Base-by-base conservation (phyloP, 345 rosid species). In the Corchorus olitorius region DNA sequence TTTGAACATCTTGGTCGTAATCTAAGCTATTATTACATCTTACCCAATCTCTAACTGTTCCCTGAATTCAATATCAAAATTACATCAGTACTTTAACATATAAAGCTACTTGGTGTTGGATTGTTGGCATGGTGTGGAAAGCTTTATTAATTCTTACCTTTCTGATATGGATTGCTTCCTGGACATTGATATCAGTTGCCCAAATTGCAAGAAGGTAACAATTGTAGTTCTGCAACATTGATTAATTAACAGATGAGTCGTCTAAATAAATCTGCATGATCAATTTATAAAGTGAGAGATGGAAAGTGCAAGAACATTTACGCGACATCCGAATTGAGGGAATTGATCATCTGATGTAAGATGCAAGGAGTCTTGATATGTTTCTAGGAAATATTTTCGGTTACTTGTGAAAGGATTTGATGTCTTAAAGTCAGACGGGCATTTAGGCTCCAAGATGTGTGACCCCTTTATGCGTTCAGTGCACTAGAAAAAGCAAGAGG, bases 361-460 rank as follows among this genome's bases (percentile, higher is more conserved):
- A 27, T 66, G 75, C 59, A 49, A 14, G 56, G 20, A 27, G 19
- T 61, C 65, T 12, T 13, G 41, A 11, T 60, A 12, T 20, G 9
- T 61, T 46, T 65, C 71, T 2, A 52, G 62, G 56, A 77, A n/a
- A 17, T 62, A 17, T 77, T 75, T 72, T 19, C 41, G 73, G 15
- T 62, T 56, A 37, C 13, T 19, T 8, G 13, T 46, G 22, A 17
- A 20, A 56, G 9, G 19, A 13, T 16, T 14, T 48, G 34, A 15
- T 46, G 19, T 2, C 8, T n/a, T 48, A 20, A 43, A 60, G 14
- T 58, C 59, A 12, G 70, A 9, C 3, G 49, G 54, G 71, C 83
- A 85, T 6, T 70, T 22, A 2, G 84, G 79, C 77, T 85, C 86
- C 70, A 85, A 60, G 53, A 85, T 81, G 46, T 81, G 88, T 52